Percentiles rank a stretch among this genome's conserved stretches.
phyloP scores from a whole-genome alignment of 768 basidiomycete species.

The Phylloporus arenicola region DNA sequence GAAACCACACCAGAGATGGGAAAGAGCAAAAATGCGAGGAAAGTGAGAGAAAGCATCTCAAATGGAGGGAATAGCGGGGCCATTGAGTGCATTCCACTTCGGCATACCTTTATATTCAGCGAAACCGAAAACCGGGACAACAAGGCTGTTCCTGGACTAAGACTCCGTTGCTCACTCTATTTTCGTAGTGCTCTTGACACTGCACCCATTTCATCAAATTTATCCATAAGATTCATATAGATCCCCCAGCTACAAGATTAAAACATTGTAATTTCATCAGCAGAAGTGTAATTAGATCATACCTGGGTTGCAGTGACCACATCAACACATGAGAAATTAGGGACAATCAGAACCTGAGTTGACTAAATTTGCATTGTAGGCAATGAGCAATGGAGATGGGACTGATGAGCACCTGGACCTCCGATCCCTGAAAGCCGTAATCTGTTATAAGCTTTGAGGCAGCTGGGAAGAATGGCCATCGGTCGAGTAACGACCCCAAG shows the following conservation, averaged over 20 bases:
- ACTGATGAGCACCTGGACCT: background rate
- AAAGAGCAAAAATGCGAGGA: slow-evolving; percentile 10
- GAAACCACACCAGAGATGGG: slow-evolving; percentile 2
- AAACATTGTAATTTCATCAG: background rate
- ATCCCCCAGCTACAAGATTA: background rate
- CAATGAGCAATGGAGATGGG: too few relatives aligned
- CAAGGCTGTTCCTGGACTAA: background rate
- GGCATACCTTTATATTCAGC: slow-evolving; percentile 7
- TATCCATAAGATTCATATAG: background rate
- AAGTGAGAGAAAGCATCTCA: slow-evolving; percentile 3
- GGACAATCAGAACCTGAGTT: background rate
- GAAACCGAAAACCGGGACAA: background rate
- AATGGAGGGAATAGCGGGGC: background rate
- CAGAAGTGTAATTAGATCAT: background rate
- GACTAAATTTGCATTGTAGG: background rate
- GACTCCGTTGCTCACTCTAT: background rate
- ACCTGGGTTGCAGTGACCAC: background rate
- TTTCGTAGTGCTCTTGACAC: background rate
- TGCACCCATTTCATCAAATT: background rate
- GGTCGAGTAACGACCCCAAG: background rate
- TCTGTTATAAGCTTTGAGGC: background rate
- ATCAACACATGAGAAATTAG: background rate
- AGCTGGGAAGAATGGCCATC: background rate
- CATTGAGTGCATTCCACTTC: too few relatives aligned
- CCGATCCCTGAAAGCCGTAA: background rate